Conservation (phyloP, 495 filamentous ascomycete species). For the Annulohypoxylon moriforme region DNA sequence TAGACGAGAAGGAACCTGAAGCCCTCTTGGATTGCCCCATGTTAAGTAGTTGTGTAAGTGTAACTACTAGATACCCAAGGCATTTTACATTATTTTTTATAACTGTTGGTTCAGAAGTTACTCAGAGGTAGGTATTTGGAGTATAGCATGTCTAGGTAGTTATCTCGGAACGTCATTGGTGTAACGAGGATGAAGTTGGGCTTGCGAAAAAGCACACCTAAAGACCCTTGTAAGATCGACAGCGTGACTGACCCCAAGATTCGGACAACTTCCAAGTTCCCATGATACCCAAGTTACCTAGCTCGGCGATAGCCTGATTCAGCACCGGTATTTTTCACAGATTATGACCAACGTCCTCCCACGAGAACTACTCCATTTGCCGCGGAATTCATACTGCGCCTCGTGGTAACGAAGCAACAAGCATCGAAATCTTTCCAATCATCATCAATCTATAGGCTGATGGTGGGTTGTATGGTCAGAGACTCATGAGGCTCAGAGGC, state of each 20-base stretch:
- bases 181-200: constrained; percentile 11
- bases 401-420: constrained; percentile 10
- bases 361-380: constrained; percentile 12
- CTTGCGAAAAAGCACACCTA: constrained; percentile 9
- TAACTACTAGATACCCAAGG: not conserved
- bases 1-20: not conserved
- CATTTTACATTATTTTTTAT: not conserved
- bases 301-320: constrained; percentile 17
- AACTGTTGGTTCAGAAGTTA: not conserved
- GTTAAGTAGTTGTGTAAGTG: constrained; percentile 10
- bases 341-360: constrained; percentile 9
- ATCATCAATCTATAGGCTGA: constrained; percentile 2
- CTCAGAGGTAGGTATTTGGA: not conserved
- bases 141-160: constrained; percentile 2
- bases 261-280: constrained; percentile 2
- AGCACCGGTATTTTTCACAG: not conserved
- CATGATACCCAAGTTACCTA: not conserved
- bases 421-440: constrained; percentile 12
- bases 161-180: constrained; percentile 9
- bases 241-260: constrained; percentile 30
- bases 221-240: constrained; percentile 34
- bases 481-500: constrained; percentile 37
- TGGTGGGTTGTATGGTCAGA: constrained; percentile 18
- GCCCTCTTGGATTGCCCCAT: constrained; percentile 1
- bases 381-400: constrained; percentile 22